These are phyloP conservation scores for Peterozyma xylosa DNA, from an alignment of 805 yeast species.

Conservation along the genomic window DNA sequence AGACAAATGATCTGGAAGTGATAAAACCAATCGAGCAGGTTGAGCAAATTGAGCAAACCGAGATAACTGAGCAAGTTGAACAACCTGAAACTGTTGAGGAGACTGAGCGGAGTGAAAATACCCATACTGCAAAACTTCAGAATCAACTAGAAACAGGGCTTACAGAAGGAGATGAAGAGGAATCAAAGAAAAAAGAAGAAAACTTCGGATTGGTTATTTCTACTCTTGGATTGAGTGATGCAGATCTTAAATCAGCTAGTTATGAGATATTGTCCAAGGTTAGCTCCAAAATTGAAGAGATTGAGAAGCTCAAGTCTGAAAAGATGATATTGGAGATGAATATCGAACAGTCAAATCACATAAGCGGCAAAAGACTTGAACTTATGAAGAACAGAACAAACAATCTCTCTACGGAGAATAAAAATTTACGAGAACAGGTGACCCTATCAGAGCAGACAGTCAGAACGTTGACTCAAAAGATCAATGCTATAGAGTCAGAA, in stretches of 20 bases:
- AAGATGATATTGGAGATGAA: slow-evolving; percentile 27
- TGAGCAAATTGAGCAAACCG: too few species aligned
- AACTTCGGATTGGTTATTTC: too few species aligned
- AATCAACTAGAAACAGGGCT: too few species aligned
- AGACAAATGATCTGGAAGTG: too few species aligned
- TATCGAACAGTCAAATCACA: slow-evolving; percentile 31
- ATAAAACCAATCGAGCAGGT: too few species aligned
- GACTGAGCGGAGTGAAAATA: too few species aligned
- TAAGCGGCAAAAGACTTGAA: slow-evolving; percentile 23
- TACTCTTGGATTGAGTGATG: slow-evolving; percentile 7
- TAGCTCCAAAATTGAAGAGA: slow-evolving; percentile 22
- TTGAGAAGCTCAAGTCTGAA: slow-evolving; percentile 28
- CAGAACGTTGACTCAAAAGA: slow-evolving; percentile 12
- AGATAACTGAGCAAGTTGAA: too few species aligned
- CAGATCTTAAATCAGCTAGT: slow-evolving; percentile 11
- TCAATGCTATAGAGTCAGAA: slow-evolving; percentile 8
- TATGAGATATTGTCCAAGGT: slow-evolving; percentile 17
- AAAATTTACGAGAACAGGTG: slow-evolving; percentile 15
- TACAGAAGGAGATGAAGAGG: too few species aligned
- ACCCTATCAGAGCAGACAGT: slow-evolving; percentile 14
- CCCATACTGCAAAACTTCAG: too few species aligned
- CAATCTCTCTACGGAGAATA: slow-evolving; percentile 15
- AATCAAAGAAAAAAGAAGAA: too few species aligned
- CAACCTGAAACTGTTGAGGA: too few species aligned
- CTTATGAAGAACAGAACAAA: slow-evolving; percentile 21